phyloP scores from a whole-genome alignment of 169 alveolate genomes.

The Miamiensis avidus region DNA sequence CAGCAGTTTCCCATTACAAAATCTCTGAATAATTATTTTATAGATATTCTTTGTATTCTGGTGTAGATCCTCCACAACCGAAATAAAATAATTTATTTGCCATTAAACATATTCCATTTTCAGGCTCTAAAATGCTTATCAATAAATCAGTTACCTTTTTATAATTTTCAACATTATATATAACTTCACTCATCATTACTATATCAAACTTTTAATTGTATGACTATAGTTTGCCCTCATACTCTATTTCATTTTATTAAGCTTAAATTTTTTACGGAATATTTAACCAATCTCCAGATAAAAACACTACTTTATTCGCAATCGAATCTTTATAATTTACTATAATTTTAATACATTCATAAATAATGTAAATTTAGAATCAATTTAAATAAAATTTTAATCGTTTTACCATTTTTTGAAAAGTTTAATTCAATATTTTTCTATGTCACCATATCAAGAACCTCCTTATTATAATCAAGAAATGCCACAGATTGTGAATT shows the following conservation, averaged over 20 bases:
- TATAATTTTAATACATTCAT: not conserved
- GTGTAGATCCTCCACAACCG: slow-evolving; percentile 66
- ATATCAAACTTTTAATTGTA: slow-evolving; percentile 47
- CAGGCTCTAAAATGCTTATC: slow-evolving; percentile 38
- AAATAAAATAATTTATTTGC: slow-evolving; percentile 60
- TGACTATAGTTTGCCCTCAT: not conserved
- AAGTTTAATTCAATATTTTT: slow-evolving; percentile 47
- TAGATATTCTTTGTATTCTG: slow-evolving; percentile 50
- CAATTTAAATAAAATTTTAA: too few species aligned
- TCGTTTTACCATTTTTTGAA: not conserved
- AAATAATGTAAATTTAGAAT: too few species aligned
- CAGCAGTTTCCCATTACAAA: slow-evolving; percentile 9
- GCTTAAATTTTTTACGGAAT: slow-evolving; percentile 11
- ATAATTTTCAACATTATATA: slow-evolving; percentile 61
- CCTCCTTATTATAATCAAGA: slow-evolving; percentile 72
- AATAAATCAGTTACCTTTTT: slow-evolving; percentile 51
- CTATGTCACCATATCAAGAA: slow-evolving; percentile 50
- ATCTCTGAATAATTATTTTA: not conserved
- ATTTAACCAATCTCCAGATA: slow-evolving; percentile 65
- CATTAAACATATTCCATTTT: slow-evolving; percentile 48
- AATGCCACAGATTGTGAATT: slow-evolving; percentile 47
- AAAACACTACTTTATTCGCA: slow-evolving; percentile 33
- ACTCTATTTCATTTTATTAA: slow-evolving; percentile 3
- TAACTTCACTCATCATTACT: slow-evolving; percentile 58
- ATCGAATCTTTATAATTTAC: not conserved